These are phyloP conservation scores for Cerrena zonata DNA, from an alignment of 1,284 basidiomycete species.

Conservation along the genomic window DNA sequence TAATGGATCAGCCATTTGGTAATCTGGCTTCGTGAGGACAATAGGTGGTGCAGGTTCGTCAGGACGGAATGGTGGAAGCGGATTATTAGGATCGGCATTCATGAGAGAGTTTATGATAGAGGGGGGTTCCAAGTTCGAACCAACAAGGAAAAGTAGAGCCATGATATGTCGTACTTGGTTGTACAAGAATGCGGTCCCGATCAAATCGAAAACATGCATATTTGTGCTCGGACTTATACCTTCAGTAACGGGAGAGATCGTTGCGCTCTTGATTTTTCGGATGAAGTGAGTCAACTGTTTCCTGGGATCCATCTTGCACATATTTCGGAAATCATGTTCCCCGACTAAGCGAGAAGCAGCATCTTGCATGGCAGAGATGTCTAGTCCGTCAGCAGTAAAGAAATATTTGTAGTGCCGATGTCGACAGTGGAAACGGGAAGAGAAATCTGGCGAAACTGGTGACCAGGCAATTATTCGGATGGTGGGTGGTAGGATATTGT, in stretches of 20 bases:
- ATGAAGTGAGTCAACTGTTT: conserved; percentile 86
- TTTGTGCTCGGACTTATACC: conserved; percentile 14
- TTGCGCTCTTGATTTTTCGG: conserved; percentile 60
- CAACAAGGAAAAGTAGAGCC: conserved; percentile 86
- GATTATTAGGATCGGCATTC: conserved; percentile 48
- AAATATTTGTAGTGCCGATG: conserved; percentile 98
- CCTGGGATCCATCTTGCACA: conserved; percentile 89
- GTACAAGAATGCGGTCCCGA: conserved; percentile 89
- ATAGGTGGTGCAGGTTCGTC: conserved; percentile 39
- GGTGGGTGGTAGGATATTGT: conserved; percentile 83
- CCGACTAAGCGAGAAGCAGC: conserved; percentile 75
- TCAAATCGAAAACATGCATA: conserved; percentile 79
- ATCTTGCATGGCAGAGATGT: conserved; percentile 72
- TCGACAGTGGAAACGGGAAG: conserved; percentile 82
- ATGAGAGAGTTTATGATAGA: conserved; percentile 70
- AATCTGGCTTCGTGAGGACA: conserved; percentile 76
- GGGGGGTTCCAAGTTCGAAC: conserved; percentile 74
- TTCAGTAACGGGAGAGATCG: conserved; percentile 42
- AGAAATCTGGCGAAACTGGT: conserved; percentile 76
- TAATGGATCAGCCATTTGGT: conserved; percentile 87
- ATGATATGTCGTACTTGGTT: conserved; percentile 98
- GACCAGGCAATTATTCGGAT: conserved; percentile 96
- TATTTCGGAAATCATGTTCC: conserved; percentile 92
- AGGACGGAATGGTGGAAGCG: conserved; percentile 25
- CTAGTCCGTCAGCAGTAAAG: conserved; percentile 65